Evolutionary conservation across 2,329 filamentous ascomycete species (phyloP).

Genomic region (Nemania diffusa): DNA sequence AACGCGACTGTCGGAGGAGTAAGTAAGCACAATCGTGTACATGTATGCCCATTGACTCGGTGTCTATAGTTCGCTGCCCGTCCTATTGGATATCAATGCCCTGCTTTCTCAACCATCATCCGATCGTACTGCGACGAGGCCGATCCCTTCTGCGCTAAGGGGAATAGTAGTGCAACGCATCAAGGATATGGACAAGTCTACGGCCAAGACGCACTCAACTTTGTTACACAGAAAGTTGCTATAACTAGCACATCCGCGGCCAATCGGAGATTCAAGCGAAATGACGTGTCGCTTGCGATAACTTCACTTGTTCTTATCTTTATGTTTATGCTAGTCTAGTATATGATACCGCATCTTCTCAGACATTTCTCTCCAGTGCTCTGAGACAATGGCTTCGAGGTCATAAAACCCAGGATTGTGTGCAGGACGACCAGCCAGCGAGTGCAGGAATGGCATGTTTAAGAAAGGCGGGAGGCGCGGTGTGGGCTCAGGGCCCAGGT

Average conservation of each 20-base stretch:
- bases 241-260: not conserved
- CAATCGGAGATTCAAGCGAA: not conserved
- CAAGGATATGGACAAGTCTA: constrained; percentile 68
- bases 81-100: constrained; percentile 64
- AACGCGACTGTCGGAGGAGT: constrained; percentile 66
- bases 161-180: constrained; percentile 63
- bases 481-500: not conserved
- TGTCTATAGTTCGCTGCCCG: constrained; percentile 64
- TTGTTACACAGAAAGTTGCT: constrained; percentile 64
- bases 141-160: constrained; percentile 71
- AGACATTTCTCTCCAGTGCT: not conserved
- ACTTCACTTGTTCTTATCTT: constrained; percentile 4
- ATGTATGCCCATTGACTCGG: constrained; percentile 20
- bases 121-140: constrained; percentile 69
- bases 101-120: constrained; percentile 59
- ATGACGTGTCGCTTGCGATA: not conserved
- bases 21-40: constrained; percentile 45
- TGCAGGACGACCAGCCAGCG: not conserved
- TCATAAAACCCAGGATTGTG: not conserved
- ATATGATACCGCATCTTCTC: not conserved
- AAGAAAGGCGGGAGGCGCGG: not conserved
- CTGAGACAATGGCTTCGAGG: not conserved
- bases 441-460: not conserved
- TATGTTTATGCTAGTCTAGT: not conserved
- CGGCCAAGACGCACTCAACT: constrained; percentile 64